Evolutionary conservation across 495 filamentous ascomycete genomes (phyloP), one percentile per base, ranked within the genome.

Genomic region (Xylaria scruposa): DNA sequence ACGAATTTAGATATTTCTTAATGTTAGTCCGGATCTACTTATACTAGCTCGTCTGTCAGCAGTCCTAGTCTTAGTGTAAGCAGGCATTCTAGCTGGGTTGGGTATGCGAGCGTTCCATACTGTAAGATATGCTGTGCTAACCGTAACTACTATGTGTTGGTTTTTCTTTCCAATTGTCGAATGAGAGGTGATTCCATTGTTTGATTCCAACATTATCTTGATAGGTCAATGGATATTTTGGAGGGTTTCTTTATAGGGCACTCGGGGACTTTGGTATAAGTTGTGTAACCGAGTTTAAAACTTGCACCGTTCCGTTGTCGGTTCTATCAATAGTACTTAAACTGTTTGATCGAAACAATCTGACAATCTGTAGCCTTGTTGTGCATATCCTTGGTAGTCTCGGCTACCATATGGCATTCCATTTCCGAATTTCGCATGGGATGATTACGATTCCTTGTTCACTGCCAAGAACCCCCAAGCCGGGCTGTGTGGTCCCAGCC

Each of bases 401-500:
- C 29, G 29, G 29, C 3, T 31, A 31, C 29, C 29, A 31, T 31
- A 31, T 31, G 29, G 29, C 29, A 31, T 56, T 15, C 51, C 24
- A 56, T 15, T 38, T 29, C 38, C 33, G 31, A 38, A 38, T 21
- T 21, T 38, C 4, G 33, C 53, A 38, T 40, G 13, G 10, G 56
- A 36, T 60, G 58, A 38, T 60, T 19, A 60, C 58, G 58, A n/a
- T 38, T 21, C 12, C 33, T 40, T 3, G 33, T 60, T 60, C 58
- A 33, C 58, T 60, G 58, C 58, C 58, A 60, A 60, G 54, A 36
- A 17, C 10, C 54, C 29, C 36, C 54, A 31, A 59, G 33, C 7
- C 58, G 33, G 58, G 58, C 58, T 60, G 26, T 56, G 53, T 13
- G 47, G n/a, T 51, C 21, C 26, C 19, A 38, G 33, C 17, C 6